Evolutionary conservation across 208 protist species (phyloP), one percentile per base, ranked within the genome.

Genomic region (Acanthamoeba castellanii): DNA sequence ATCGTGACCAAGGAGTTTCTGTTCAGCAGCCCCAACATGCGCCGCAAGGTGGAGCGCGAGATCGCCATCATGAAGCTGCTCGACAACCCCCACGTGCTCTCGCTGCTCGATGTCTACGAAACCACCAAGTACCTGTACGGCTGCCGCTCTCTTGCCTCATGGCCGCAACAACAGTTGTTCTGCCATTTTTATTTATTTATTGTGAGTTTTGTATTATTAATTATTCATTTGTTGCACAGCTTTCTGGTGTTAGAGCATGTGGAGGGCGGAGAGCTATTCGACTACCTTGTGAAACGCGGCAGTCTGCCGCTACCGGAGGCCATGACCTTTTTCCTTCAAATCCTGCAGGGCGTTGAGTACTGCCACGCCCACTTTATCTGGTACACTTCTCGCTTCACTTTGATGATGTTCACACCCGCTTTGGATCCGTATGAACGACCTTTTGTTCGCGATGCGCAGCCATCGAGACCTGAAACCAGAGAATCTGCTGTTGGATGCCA

Each of bases 1-100:
- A 97, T 98, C 25, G 95, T 98, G 14, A 96, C 95, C 14, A 98
- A 98, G 95, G 96, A 96, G 13, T 91, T 81, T 16, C 82, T 98
- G 27, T 68, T 32, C 8, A 93, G 45, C 37, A 96, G 96, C 78
- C 93, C 68, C 57, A 95, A 93, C 11, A 55, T 98, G 95, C 88
- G 88, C 88, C 94, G 95, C 76, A 98, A 98, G 90, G 95, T 98
- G 1, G 97, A 98, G 50, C 92, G 98, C 37, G 98, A 98, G 90
- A 98, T 98, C 42, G 95, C 95, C n/a, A 96, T 98, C 11, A 94
- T 98, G 89, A 98, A 98, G 94, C 78, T 98, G 9, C 94, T 98
- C 25, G 87, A 97, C 32, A 97, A 98, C 92, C 97, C 97, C 16
- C 97, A 98, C 92, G 95, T 98, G 6, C 81, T 98, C 30, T 95